Conservation (phyloP, 768 basidiomycete genomes). For the Cyclocybe aegerita region DNA sequence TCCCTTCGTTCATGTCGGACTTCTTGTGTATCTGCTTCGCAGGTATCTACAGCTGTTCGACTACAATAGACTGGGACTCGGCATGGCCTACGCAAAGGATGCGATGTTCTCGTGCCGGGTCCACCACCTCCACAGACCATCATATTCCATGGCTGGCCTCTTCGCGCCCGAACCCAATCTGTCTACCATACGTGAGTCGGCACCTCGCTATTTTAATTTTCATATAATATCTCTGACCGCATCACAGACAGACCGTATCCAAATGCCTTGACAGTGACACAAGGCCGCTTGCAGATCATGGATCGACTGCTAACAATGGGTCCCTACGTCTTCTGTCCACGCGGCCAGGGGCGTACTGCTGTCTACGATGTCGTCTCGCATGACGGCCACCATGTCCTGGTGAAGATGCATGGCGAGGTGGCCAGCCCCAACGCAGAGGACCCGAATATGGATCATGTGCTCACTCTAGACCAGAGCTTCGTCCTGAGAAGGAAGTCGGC, state of each 20-base stretch:
- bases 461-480: slow-evolving; percentile 29
- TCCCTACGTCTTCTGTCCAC: slow-evolving; percentile 22
- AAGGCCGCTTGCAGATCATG: slow-evolving; percentile 16
- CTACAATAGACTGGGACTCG: slow-evolving; percentile 19
- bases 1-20: neutral
- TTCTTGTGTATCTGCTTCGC: neutral
- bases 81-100: slow-evolving; percentile 24
- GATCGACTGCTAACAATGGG: slow-evolving; percentile 11
- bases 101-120: slow-evolving; percentile 27
- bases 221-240: neutral
- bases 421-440: slow-evolving; percentile 9
- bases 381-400: slow-evolving; percentile 18
- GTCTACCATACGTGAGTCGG: slow-evolving; percentile 8
- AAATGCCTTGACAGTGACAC: slow-evolving; percentile 5
- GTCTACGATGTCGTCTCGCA: slow-evolving; percentile 16
- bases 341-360: slow-evolving; percentile 11
- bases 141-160: slow-evolving; percentile 11
- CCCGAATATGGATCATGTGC: slow-evolving; percentile 13
- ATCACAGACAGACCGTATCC: slow-evolving; percentile 6
- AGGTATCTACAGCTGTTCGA: slow-evolving; percentile 28
- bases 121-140: slow-evolving; percentile 11
- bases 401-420: slow-evolving; percentile 25
- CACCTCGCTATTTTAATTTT: neutral
- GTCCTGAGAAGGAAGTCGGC: slow-evolving; percentile 18
- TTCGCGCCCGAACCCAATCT: slow-evolving; percentile 9